A percentile compares a stretch with the other conserved stretches of the same genome.
phyloP scores from a whole-genome alignment of 305 asterid species.

The Fraxinus sp. region DNA sequence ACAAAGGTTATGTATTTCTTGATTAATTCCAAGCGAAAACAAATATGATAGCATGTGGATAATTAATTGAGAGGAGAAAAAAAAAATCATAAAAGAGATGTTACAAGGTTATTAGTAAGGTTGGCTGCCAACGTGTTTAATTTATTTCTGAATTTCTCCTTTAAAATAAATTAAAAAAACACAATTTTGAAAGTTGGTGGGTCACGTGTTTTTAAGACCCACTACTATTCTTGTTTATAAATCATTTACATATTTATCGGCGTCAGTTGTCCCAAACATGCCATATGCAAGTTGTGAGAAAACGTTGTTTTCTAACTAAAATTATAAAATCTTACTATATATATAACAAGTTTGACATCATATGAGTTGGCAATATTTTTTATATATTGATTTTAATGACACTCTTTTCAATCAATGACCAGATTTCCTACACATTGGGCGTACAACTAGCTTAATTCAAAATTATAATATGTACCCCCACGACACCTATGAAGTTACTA shows the following conservation, averaged over 20 bases:
- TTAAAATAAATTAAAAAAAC: background rate
- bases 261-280: background rate
- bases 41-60: background rate
- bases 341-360: background rate
- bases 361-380: background rate
- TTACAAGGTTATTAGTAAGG: background rate
- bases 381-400: background rate
- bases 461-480: background rate
- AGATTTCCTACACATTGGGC: background rate
- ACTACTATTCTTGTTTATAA: background rate
- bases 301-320: background rate
- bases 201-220: background rate
- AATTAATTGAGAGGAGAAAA: background rate
- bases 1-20: background rate
- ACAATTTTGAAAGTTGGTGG: background rate
- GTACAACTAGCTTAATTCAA: background rate
- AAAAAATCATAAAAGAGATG: background rate
- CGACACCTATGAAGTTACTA: background rate
- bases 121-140: background rate
- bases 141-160: background rate
- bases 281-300: background rate
- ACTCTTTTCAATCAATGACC: background rate
- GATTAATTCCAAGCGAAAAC: background rate
- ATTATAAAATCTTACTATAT: background rate
- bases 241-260: background rate